Evolutionary conservation across 140 eudicot species (phyloP).

Genomic region (Cichorium intybus): DNA sequence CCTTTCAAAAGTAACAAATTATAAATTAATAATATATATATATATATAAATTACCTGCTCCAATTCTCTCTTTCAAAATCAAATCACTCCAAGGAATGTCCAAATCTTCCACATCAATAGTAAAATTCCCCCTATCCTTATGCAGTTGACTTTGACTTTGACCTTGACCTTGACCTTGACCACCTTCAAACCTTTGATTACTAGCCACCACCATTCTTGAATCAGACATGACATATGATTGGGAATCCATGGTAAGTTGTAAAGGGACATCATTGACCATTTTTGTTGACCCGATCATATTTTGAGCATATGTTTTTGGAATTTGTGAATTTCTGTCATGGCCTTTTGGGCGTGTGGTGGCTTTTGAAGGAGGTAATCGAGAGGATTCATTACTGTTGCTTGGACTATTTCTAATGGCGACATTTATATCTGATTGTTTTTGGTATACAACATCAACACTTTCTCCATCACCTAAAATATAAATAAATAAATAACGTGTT

Average conservation of each 20-base stretch:
- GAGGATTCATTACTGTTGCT: constrained; percentile 52
- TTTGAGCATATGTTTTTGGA: constrained; percentile 37
- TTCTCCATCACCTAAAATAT: constrained; percentile 64
- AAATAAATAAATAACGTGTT: too few species aligned
- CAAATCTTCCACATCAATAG: constrained; percentile 38
- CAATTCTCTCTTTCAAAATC: constrained; percentile 44
- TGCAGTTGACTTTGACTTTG: constrained; percentile 5
- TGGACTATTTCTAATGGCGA: constrained; percentile 41
- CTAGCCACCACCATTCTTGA: constrained; percentile 28
- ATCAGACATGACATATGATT: constrained; percentile 28
- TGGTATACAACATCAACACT: constrained; percentile 38
- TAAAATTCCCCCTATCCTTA: constrained; percentile 24
- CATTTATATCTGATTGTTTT: constrained; percentile 49
- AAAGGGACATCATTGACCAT: constrained; percentile 16
- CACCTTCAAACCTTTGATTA: constrained; percentile 28
- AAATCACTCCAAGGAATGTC: constrained; percentile 53
- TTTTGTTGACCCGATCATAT: constrained; percentile 20
- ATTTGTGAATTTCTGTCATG: constrained; percentile 49
- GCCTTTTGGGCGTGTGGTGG: constrained; percentile 34
- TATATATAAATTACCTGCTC: constrained; percentile 54
- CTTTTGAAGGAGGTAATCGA: constrained; percentile 35
- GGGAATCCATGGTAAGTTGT: constrained; percentile 30
- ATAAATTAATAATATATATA: too few species aligned
- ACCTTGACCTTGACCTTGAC: neutral
- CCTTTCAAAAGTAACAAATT: too few species aligned